phyloP scores from a whole-genome alignment of 257 asterid genomes.

The Verbascum thapsus region DNA sequence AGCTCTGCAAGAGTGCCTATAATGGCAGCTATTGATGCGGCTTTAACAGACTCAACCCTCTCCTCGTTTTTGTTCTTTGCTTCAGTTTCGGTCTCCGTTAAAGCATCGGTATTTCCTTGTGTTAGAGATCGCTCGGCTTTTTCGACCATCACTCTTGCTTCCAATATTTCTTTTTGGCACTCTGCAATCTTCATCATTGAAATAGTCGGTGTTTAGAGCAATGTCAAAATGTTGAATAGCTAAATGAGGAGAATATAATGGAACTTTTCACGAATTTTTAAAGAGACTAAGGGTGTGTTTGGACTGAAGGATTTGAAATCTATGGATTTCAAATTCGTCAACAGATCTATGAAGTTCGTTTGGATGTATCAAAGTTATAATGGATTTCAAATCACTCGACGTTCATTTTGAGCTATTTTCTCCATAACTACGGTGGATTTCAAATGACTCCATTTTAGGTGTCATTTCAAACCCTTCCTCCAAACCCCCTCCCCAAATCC shows the following conservation, averaged over 20 bases:
- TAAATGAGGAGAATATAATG: background rate
- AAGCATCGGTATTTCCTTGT: slow-evolving; percentile 23
- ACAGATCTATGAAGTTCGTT: no score
- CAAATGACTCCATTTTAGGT: no score
- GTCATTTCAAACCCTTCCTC: no score
- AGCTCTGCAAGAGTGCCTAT: slow-evolving; percentile 75
- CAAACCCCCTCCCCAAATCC: no score
- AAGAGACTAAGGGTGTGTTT: no score
- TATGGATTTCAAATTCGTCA: no score
- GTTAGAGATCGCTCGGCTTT: slow-evolving; percentile 71
- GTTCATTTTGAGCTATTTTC: no score
- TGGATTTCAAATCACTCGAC: no score
- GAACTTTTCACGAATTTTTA: no score
- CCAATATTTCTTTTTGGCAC: slow-evolving; percentile 81
- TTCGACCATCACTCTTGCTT: slow-evolving; percentile 81
- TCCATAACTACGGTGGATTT: no score
- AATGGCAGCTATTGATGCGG: slow-evolving; percentile 71
- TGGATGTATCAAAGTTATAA: no score
- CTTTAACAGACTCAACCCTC: slow-evolving; percentile 76
- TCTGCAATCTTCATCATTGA: slow-evolving; percentile 68
- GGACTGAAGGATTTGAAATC: no score
- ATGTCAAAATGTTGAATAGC: background rate
- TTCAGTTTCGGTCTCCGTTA: slow-evolving; percentile 27
- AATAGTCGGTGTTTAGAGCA: slow-evolving; percentile 18
- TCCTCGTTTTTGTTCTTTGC: slow-evolving; percentile 52